These are phyloP conservation scores for Hibiscus mutabilis DNA, from an alignment of 345 rosid genomes.

Conservation along the genomic window DNA sequence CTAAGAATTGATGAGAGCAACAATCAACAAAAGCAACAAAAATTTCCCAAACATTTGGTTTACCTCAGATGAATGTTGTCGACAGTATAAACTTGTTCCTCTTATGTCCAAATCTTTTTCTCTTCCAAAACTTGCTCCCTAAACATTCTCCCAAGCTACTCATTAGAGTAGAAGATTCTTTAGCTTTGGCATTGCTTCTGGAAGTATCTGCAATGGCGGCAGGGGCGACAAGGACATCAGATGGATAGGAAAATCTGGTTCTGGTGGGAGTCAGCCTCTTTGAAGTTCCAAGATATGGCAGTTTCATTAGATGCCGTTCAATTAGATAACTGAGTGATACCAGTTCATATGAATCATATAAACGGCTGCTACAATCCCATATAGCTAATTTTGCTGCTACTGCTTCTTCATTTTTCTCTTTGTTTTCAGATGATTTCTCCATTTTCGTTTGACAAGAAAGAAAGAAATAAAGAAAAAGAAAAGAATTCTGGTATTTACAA, in stretches of 20 bases:
- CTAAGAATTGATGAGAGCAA: not conserved
- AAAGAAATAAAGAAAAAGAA: not conserved
- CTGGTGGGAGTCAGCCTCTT: not conserved
- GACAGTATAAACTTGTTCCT: not conserved
- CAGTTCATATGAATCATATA: slow-evolving; percentile 18
- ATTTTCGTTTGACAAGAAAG: not conserved
- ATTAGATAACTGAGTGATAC: slow-evolving; percentile 11
- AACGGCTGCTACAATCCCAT: slow-evolving; percentile 19
- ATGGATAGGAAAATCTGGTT: not conserved
- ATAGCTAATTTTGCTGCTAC: not conserved
- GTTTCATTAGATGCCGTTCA: slow-evolving; percentile 12
- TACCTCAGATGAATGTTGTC: not conserved
- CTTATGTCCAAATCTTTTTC: slow-evolving; percentile 1
- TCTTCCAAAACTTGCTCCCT: slow-evolving; percentile 14
- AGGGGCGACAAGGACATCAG: not conserved
- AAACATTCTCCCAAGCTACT: not conserved
- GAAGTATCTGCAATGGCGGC: not conserved
- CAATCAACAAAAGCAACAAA: not conserved
- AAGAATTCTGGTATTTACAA: not conserved
- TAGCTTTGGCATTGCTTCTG: not conserved
- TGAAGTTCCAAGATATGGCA: slow-evolving; percentile 9
- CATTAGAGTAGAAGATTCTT: not conserved
- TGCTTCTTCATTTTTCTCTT: not conserved
- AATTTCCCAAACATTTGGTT: not conserved
- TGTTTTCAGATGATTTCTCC: not conserved